Conservation (phyloP, 495 filamentous ascomycete genomes). For the Aspergillus sparsus region DNA sequence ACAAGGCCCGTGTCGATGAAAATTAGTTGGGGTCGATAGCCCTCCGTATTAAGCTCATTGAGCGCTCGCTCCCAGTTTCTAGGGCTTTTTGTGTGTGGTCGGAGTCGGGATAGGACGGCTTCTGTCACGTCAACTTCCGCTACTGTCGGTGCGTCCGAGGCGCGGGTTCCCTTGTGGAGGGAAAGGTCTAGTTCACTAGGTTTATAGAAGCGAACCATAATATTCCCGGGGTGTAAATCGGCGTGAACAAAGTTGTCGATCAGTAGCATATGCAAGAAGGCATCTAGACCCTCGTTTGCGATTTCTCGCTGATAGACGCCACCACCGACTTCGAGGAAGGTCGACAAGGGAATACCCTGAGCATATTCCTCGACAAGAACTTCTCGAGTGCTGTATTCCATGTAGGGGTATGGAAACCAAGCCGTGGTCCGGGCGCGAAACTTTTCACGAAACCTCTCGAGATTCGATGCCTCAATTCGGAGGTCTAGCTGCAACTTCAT, state of each 20-base stretch:
- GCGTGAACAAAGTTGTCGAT: conserved; percentile 99
- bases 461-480: conserved; percentile 90
- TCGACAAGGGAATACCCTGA: conserved; percentile 85
- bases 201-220: conserved; percentile 99
- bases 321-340: conserved; percentile 87
- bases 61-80: conserved; percentile 73
- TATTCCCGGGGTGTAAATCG: conserved; percentile 98
- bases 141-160: conserved; percentile 52
- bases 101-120: conserved; percentile 74
- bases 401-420: conserved; percentile 94
- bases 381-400: conserved; percentile 85
- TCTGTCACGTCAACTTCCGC: conserved; percentile 77
- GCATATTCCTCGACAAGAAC: conserved; percentile 97
- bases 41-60: conserved; percentile 77
- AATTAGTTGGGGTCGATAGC: conserved; percentile 90
- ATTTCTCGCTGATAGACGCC: conserved; percentile 94
- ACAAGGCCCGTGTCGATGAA: conserved; percentile 98
- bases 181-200: conserved; percentile 68
- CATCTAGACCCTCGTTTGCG: conserved; percentile 91
- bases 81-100: conserved; percentile 65
- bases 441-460: conserved; percentile 84
- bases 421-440: conserved; percentile 88
- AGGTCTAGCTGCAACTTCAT: conserved; percentile 96
- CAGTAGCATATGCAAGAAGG: conserved; percentile 96
- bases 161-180: conserved; percentile 52